phyloP scores from a whole-genome alignment of 805 yeast genomes.

The Kluyveromyces wickerhamii region DNA sequence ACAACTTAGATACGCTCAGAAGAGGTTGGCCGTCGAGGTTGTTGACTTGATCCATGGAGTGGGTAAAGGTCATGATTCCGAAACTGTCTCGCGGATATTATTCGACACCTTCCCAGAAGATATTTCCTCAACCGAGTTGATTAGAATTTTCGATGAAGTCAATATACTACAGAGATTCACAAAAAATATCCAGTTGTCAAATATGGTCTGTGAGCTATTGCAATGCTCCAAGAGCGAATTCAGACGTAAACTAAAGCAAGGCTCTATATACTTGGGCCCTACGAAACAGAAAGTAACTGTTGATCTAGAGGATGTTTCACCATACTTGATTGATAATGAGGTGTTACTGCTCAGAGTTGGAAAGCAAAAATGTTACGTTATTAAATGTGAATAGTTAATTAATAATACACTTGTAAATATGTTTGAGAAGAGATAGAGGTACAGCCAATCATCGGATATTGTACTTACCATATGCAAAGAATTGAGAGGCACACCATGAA shows the following conservation, averaged over 20 bases:
- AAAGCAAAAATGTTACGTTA: constrained; percentile 55
- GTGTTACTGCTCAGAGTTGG: constrained; percentile 67
- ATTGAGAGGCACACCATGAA: constrained; percentile 29
- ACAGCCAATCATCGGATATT: too few relatives aligned
- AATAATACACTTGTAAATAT: neutral
- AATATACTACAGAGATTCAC: constrained; percentile 15
- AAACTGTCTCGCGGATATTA: constrained; percentile 55
- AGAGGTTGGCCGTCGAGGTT: constrained; percentile 71
- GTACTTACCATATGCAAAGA: constrained; percentile 24
- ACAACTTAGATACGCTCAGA: constrained; percentile 65
- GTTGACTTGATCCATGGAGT: constrained; percentile 83
- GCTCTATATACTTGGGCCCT: constrained; percentile 67
- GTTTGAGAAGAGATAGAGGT: neutral
- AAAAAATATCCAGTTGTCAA: constrained; percentile 36
- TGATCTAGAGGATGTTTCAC: constrained; percentile 41
- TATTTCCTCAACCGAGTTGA: constrained; percentile 12
- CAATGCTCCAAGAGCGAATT: constrained; percentile 50
- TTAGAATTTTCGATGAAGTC: constrained; percentile 15
- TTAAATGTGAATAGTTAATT: constrained; percentile 27
- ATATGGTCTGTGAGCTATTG: constrained; percentile 42
- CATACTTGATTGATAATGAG: constrained; percentile 48
- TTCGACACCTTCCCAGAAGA: constrained; percentile 29
- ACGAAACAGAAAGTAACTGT: constrained; percentile 46
- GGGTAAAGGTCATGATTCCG: constrained; percentile 64
- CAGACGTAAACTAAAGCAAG: constrained; percentile 52